Percentiles rank a stretch among this genome's conserved stretches.
Conservation (phyloP, 2,329 filamentous ascomycete species). For the Pyrenophora graminea region DNA sequence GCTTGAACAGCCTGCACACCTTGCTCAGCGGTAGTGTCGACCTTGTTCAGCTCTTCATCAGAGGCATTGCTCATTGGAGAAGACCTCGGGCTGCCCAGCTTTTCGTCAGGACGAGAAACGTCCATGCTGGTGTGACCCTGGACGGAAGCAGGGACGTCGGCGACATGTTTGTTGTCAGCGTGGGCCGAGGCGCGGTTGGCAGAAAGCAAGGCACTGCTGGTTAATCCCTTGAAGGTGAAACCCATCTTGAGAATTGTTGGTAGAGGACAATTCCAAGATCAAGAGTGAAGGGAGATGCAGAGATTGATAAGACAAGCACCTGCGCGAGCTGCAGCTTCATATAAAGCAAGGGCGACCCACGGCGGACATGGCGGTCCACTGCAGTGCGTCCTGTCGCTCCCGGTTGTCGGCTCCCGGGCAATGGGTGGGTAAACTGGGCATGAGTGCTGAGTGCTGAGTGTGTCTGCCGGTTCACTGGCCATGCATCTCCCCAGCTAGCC, state of each 20-base stretch:
- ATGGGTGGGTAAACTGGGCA: slow-evolving; percentile 15
- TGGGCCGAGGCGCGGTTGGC: slow-evolving; percentile 16
- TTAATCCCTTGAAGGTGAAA: slow-evolving; percentile 39
- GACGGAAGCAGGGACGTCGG: slow-evolving; percentile 35
- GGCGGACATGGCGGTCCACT: slow-evolving; percentile 8
- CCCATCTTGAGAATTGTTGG: slow-evolving; percentile 28
- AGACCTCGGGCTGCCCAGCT: slow-evolving; percentile 29
- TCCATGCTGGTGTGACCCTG: slow-evolving; percentile 37
- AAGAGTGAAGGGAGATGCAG: slow-evolving; percentile 11
- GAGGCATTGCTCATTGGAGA: slow-evolving; percentile 17
- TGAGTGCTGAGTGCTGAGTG: background rate
- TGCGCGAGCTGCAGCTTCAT: slow-evolving; percentile 24
- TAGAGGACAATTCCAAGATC: slow-evolving; percentile 3
- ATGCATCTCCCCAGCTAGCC: slow-evolving; percentile 16
- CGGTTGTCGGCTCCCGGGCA: slow-evolving; percentile 18
- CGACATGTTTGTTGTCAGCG: slow-evolving; percentile 31
- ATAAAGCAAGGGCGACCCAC: slow-evolving; percentile 19
- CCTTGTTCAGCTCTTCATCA: slow-evolving; percentile 39
- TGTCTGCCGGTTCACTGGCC: slow-evolving; percentile 11
- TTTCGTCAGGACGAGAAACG: slow-evolving; percentile 29
- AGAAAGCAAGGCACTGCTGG: slow-evolving; percentile 32
- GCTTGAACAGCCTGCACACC: slow-evolving; percentile 39
- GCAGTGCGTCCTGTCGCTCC: slow-evolving; percentile 10
- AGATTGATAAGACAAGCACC: slow-evolving; percentile 36
- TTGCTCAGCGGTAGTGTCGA: slow-evolving; percentile 35